Conservation (phyloP, 345 rosid genomes). For the Bruguiera parviflora region DNA sequence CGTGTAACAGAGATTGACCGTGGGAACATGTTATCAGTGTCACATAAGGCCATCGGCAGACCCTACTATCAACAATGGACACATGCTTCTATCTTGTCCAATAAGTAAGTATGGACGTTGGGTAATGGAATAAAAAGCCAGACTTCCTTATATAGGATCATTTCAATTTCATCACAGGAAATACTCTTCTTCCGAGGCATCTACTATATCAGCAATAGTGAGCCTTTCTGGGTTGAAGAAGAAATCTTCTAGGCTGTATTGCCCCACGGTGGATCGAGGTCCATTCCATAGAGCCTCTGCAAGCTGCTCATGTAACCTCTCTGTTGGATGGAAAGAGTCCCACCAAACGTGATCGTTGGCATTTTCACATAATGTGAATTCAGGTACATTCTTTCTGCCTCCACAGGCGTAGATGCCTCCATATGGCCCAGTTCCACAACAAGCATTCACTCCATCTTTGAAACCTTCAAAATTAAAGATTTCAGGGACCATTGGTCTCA, state of each 20-base stretch:
- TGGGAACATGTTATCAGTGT: no score
- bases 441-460: conserved; percentile 47
- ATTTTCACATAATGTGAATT: conserved; percentile 36
- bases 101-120: no score
- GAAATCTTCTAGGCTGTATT: conserved; percentile 35
- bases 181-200: conserved; percentile 21
- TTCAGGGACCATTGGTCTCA: background rate
- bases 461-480: conserved; percentile 28
- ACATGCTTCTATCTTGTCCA: no score
- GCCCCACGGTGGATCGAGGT: conserved; percentile 27
- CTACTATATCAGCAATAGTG: conserved; percentile 39
- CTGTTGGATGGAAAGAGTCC: conserved; percentile 56
- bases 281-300: conserved; percentile 44
- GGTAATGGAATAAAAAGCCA: no score
- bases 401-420: conserved; percentile 41
- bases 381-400: conserved; percentile 26
- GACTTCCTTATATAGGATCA: background rate
- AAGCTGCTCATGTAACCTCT: conserved; percentile 39
- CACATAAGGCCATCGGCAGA: no score
- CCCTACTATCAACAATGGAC: no score
- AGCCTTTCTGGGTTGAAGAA: conserved; percentile 32
- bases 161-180: conserved; percentile 7
- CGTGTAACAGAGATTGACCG: no score
- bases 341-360: conserved; percentile 44
- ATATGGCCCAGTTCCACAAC: conserved; percentile 51